Evolutionary conservation across 306 rosid genomes (phyloP).

Genomic region (Vigna radiata): DNA sequence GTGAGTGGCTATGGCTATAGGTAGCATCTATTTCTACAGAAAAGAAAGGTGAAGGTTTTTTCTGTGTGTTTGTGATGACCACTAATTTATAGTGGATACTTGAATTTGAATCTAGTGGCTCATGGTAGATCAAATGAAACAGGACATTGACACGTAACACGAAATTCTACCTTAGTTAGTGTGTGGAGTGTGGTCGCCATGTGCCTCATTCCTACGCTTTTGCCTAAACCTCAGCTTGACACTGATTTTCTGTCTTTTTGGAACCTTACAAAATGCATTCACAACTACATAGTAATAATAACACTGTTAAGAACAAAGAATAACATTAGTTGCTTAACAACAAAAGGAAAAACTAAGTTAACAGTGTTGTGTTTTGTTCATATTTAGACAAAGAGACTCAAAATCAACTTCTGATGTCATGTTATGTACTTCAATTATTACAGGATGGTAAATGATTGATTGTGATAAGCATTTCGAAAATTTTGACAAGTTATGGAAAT

Average conservation of each 20-base stretch:
- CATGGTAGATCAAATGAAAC: neutral
- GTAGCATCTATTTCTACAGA: conserved; percentile 34
- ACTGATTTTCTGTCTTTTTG: conserved; percentile 21
- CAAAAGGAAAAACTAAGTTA: no score
- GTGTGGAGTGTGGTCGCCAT: conserved; percentile 47
- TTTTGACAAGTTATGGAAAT: no score
- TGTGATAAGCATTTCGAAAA: no score
- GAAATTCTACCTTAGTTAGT: neutral
- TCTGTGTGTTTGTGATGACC: conserved; percentile 16
- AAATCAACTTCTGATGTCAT: no score
- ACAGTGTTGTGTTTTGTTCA: no score
- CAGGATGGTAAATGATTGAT: no score
- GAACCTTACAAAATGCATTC: neutral
- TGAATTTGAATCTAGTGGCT: conserved; percentile 27
- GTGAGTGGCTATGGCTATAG: conserved; percentile 30
- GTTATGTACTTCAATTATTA: no score
- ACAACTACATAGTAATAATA: neutral
- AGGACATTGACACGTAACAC: conserved; percentile 39
- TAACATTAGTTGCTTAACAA: no score
- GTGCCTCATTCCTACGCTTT: conserved; percentile 39
- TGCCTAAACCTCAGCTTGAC: conserved; percentile 28
- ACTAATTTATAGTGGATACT: conserved; percentile 29
- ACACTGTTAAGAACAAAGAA: no score
- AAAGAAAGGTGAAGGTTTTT: conserved; percentile 34
- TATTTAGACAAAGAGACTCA: no score